These are phyloP conservation scores for Zygotorulaspora danielsina DNA, from an alignment of 805 yeast species.

Conservation along the genomic window DNA sequence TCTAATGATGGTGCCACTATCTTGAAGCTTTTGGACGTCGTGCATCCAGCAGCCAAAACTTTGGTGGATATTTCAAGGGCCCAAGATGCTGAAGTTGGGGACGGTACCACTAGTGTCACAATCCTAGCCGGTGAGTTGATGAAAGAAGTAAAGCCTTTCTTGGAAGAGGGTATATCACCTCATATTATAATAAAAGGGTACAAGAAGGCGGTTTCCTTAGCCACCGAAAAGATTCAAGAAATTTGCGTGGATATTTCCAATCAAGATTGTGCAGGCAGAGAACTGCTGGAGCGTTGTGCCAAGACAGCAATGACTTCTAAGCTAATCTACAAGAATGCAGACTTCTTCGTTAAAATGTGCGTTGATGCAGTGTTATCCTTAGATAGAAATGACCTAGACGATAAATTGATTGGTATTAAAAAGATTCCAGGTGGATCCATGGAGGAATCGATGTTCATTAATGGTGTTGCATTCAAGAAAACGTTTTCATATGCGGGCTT, in stretches of 20 bases:
- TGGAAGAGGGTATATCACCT: slow-evolving; percentile 94
- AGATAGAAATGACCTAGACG: slow-evolving; percentile 83
- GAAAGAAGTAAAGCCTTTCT: slow-evolving; percentile 83
- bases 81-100: slow-evolving; percentile 98
- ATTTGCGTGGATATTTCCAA: slow-evolving; percentile 65
- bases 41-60: slow-evolving; percentile 97
- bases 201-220: slow-evolving; percentile 73
- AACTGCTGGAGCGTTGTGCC: slow-evolving; percentile 85
- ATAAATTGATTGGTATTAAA: slow-evolving; percentile 86
- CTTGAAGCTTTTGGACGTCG: slow-evolving; percentile 83
- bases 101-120: slow-evolving; percentile 96
- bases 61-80: slow-evolving; percentile 91
- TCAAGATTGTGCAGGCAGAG: slow-evolving; percentile 50
- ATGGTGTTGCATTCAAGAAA: slow-evolving; percentile 96
- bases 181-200: slow-evolving; percentile 85
- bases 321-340: slow-evolving; percentile 79
- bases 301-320: slow-evolving; percentile 97
- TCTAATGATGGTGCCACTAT: slow-evolving; percentile 99
- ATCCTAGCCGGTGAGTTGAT: slow-evolving; percentile 90
- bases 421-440: slow-evolving; percentile 94
- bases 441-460: slow-evolving; percentile 84
- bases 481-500: slow-evolving; percentile 98
- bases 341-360: slow-evolving; percentile 90
- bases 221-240: slow-evolving; percentile 68
- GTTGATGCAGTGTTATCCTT: slow-evolving; percentile 90